A percentile compares a stretch with the other conserved stretches of the same genome.
Conservation (phyloP, 495 filamentous ascomycete species). For the Penicillium lividum region DNA sequence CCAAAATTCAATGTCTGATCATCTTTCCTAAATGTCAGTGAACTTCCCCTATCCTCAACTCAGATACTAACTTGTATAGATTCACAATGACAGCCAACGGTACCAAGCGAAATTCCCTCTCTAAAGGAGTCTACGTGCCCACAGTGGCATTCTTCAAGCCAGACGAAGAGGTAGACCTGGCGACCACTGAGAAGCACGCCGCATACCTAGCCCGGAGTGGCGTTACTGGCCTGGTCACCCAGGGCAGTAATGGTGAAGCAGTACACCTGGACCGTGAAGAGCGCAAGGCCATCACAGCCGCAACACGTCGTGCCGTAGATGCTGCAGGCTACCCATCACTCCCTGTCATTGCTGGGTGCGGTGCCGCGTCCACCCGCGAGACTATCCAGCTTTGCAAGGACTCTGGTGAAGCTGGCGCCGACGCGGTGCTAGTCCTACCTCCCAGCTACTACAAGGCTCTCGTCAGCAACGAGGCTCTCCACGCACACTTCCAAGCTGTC, state of each 20-base stretch:
- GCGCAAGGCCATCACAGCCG: conserved; percentile 66
- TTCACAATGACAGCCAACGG: conserved; percentile 30
- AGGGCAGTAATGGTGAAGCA: conserved; percentile 90
- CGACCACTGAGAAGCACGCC: conserved; percentile 72
- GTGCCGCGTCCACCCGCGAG: conserved; percentile 82
- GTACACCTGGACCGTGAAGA: conserved; percentile 75
- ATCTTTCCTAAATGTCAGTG: not conserved
- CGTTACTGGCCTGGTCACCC: conserved; percentile 77
- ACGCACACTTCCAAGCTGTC: conserved; percentile 75
- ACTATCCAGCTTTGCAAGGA: conserved; percentile 79
- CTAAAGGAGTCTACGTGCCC: conserved; percentile 65
- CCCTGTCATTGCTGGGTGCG: conserved; percentile 84
- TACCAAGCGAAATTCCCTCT: conserved; percentile 30
- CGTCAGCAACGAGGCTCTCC: conserved; percentile 55
- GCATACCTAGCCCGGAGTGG: conserved; percentile 80
- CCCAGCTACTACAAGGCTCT: conserved; percentile 81
- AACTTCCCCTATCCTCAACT: not conserved
- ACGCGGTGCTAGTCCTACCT: conserved; percentile 82
- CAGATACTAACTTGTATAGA: not conserved
- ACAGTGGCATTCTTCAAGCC: conserved; percentile 68
- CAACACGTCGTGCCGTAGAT: conserved; percentile 75
- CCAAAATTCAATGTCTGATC: not conserved
- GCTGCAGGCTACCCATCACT: conserved; percentile 64
- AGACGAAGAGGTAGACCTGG: conserved; percentile 63
- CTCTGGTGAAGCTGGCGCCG: conserved; percentile 71